A percentile compares a stretch with the other conserved stretches of the same genome.
Conservation (phyloP, 371 early-diverging fungal species). For the Dipsacomyces acuminosporus region DNA sequence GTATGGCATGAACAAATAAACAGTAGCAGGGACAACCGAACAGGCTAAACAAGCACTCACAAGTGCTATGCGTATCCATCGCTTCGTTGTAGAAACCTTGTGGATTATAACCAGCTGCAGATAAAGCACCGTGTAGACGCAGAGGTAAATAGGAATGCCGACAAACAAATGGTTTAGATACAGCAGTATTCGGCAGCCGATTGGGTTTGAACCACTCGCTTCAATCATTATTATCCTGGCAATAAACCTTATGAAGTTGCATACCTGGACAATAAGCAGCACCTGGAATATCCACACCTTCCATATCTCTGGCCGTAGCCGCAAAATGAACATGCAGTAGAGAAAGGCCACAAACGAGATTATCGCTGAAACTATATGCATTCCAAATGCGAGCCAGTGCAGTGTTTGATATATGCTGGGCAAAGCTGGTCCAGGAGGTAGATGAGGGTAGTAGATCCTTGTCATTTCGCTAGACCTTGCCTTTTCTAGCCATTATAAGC, state of each 20-base stretch:
- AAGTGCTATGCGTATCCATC: constrained; percentile 4
- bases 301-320: constrained; percentile 13
- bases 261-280: constrained; percentile 17
- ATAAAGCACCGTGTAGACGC: constrained; percentile 12
- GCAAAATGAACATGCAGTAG: constrained; percentile 14
- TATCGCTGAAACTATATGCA: constrained; percentile 8
- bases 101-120: constrained; percentile 13
- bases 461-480: no score
- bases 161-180: constrained; percentile 12
- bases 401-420: no score
- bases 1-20: not conserved
- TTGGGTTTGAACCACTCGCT: not conserved
- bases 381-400: no score
- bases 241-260: constrained; percentile 21
- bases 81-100: constrained; percentile 3
- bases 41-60: not conserved
- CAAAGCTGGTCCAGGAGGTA: no score
- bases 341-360: constrained; percentile 19
- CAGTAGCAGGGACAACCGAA: not conserved
- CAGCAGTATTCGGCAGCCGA: constrained; percentile 20
- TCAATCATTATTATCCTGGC: constrained; percentile 7
- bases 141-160: constrained; percentile 12
- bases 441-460: no score
- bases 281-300: constrained; percentile 20
- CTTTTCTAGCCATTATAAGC: no score